These are phyloP conservation scores for Paecilomyces formosus DNA, from an alignment of 2,329 filamentous ascomycete species.

Conservation along the genomic window DNA sequence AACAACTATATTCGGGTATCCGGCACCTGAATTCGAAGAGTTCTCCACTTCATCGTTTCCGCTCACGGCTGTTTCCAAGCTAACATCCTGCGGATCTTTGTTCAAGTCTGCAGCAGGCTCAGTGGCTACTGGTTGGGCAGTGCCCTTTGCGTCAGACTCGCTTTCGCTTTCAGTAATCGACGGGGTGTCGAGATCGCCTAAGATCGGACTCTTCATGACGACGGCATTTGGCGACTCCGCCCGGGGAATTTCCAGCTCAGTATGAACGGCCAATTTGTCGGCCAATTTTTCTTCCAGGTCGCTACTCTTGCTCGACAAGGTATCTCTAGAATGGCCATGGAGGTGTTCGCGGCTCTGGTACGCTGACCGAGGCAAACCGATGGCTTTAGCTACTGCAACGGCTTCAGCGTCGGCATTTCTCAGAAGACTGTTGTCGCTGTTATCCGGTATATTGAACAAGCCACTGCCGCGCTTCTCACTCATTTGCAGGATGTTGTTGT, in stretches of 20 bases:
- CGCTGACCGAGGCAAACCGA: constrained; percentile 30
- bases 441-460: constrained; percentile 44
- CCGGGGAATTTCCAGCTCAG: constrained; percentile 5
- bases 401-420: constrained; percentile 41
- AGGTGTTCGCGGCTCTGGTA: constrained; percentile 13
- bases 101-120: background rate
- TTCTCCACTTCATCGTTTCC: background rate
- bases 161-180: constrained; percentile 1
- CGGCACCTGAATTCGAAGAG: background rate
- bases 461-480: constrained; percentile 46
- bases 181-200: constrained; percentile 3
- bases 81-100: background rate
- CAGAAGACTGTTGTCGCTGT: constrained; percentile 38
- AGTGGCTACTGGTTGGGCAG: background rate
- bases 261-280: background rate
- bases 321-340: constrained; percentile 14
- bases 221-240: constrained; percentile 6
- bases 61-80: background rate
- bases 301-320: background rate
- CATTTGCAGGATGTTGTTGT: constrained; percentile 68
- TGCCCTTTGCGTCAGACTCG: background rate
- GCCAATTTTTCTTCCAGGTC: background rate
- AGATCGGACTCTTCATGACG: constrained; percentile 5
- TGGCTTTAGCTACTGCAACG: constrained; percentile 43
- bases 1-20: background rate